phyloP scores from a whole-genome alignment of 805 yeast genomes.

The Candida lessepsii region DNA sequence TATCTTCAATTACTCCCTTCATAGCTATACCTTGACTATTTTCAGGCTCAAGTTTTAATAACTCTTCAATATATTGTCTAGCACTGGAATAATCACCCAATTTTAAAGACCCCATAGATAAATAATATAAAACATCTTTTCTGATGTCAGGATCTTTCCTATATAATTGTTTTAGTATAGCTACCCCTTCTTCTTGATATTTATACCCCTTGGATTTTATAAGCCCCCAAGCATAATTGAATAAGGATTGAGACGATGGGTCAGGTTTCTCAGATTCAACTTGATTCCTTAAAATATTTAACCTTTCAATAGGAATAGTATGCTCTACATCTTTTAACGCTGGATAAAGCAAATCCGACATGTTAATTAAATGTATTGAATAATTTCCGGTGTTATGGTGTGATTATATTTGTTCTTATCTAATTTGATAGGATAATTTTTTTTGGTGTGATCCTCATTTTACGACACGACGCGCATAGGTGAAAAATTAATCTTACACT shows the following conservation, averaged over 20 bases:
- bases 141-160: constrained; percentile 79
- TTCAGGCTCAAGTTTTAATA: constrained; percentile 78
- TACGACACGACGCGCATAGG: constrained; percentile 2
- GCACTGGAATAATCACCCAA: constrained; percentile 86
- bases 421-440: background rate
- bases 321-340: constrained; percentile 41
- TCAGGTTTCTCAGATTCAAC: constrained; percentile 77
- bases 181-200: constrained; percentile 78
- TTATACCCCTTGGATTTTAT: constrained; percentile 63
- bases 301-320: constrained; percentile 71
- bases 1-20: constrained; percentile 76
- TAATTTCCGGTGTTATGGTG: background rate
- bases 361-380: constrained; percentile 1
- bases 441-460: constrained; percentile 4
- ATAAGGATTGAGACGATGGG: constrained; percentile 78
- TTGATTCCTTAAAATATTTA: constrained; percentile 72
- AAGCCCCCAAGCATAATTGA: constrained; percentile 96
- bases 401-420: constrained; percentile 1
- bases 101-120: constrained; percentile 84
- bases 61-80: constrained; percentile 76
- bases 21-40: constrained; percentile 74
- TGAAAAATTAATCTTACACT: background rate
- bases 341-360: constrained; percentile 26
- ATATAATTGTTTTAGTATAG: constrained; percentile 65
- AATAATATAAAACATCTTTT: constrained; percentile 84